Evolutionary conservation across 2,329 filamentous ascomycete genomes (phyloP), one percentile per base, ranked within the genome.

Genomic region (Beauveria rudraprayagi): DNA sequence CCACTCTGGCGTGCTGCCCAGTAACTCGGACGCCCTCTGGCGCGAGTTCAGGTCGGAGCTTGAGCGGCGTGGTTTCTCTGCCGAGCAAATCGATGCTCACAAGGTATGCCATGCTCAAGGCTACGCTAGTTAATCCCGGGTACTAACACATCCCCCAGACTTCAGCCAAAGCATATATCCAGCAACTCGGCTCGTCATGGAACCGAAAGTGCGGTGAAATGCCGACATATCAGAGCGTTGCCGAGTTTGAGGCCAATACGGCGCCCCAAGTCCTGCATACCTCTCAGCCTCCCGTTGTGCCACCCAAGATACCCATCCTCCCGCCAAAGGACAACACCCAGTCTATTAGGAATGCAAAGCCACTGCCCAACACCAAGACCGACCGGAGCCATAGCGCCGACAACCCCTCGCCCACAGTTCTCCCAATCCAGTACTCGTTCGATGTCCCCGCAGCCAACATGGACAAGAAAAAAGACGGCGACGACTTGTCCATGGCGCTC

Each of bases 101-200:
- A 83, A 85, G 77, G 84, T 86, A 72, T 72, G 83, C 85, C 77
- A 84, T 85, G 71, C 43, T n/a, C 52, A 24, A 26, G 30, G 63
- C 53, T 50, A 22, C 52, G n/a, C 30, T 14, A 5, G 4, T 22
- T 63, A 30, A 52, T 43, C 24, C 30, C 16, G 47, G n/a, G 48
- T 28, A 55, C 66, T 70, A 62, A 69, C 61, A 64, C 59, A 57
- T 28, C 26, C 11, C 16, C 22, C 61, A 86, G 84, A 81, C 85
- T 65, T 76, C 85, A 10, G 71, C 86, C 26, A 77, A 82, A 63
- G 82, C 83, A 22, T 86, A 87, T 66, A 84, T 87, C 47, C 80
- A 81, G 41, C 80, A 84, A 66, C 77, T 86, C 63, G 80, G 84
- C 64, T 77, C 81, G 46, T 75, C 79, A 60, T 74, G 75, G 41